Percentiles rank a stretch among this genome's conserved stretches.
Evolutionary conservation across 2,329 filamentous ascomycete species (phyloP).

Genomic region (Colletotrichum lentis): DNA sequence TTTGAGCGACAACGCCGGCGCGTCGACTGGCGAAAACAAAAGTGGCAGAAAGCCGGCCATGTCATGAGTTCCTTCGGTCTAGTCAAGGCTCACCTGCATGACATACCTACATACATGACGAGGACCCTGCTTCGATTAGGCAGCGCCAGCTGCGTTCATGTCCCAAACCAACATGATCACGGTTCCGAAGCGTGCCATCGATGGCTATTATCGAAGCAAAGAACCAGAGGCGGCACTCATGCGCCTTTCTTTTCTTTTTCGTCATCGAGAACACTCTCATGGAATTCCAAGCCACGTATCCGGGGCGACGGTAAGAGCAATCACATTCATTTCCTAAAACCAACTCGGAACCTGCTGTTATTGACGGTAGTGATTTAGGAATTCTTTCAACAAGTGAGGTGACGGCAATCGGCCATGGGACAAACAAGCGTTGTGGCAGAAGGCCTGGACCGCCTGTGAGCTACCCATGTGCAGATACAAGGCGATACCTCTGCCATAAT

Average conservation of each 20-base stretch:
- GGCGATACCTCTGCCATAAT: slow-evolving; percentile 23
- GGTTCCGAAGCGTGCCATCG: slow-evolving; percentile 13
- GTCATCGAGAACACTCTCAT: background rate
- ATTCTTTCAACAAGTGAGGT: slow-evolving; percentile 1
- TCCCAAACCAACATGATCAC: background rate
- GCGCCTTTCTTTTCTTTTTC: background rate
- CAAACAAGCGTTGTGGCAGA: background rate
- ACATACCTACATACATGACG: slow-evolving; percentile 35
- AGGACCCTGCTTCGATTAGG: slow-evolving; percentile 25
- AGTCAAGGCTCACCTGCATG: slow-evolving; percentile 27
- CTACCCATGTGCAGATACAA: slow-evolving; percentile 1
- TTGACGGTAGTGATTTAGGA: background rate
- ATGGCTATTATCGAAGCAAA: slow-evolving; percentile 1
- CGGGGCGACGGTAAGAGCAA: background rate
- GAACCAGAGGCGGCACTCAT: slow-evolving; percentile 7
- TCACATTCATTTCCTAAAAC: background rate
- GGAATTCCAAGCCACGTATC: background rate
- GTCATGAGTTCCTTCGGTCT: slow-evolving; percentile 18
- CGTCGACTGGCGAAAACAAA: slow-evolving; percentile 10
- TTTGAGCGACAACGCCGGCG: slow-evolving; percentile 2
- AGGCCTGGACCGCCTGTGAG: background rate
- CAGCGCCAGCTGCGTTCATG: slow-evolving; percentile 3
- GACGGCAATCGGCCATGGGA: slow-evolving; percentile 13
- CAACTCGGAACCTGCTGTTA: background rate
- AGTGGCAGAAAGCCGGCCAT: background rate